Percentiles rank a stretch among this genome's conserved stretches.
Conservation (phyloP, 495 filamentous ascomycete species). For the Xylaria longipes region DNA sequence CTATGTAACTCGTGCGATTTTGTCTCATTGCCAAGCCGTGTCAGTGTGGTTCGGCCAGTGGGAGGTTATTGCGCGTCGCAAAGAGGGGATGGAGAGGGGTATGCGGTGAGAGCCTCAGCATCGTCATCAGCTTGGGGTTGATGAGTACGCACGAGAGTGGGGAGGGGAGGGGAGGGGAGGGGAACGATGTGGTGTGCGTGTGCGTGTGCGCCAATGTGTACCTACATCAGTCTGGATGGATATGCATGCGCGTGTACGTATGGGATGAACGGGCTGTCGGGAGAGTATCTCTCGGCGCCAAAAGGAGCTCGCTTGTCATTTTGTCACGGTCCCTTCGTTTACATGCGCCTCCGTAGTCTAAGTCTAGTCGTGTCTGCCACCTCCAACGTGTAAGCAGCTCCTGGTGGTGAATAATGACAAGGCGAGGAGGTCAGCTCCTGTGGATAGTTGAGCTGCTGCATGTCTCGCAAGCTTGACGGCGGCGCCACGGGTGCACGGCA, state of each 20-base stretch:
- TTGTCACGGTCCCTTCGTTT: not conserved
- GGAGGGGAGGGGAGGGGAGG: not conserved
- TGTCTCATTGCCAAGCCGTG: not conserved
- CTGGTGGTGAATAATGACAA: not conserved
- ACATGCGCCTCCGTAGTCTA: not conserved
- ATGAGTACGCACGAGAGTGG: not conserved
- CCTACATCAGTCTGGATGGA: not conserved
- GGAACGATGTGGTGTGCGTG: not conserved
- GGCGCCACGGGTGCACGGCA: conserved; percentile 5
- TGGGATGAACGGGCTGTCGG: not conserved
- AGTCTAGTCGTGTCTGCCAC: not conserved
- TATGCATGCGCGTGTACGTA: not conserved
- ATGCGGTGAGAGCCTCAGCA: not conserved
- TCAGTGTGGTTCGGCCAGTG: not conserved
- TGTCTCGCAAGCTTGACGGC: conserved; percentile 1
- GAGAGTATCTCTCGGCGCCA: not conserved
- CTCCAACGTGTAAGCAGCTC: not conserved
- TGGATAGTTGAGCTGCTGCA: not conserved
- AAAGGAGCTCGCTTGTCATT: not conserved
- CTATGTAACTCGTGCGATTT: not conserved
- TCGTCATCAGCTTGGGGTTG: not conserved
- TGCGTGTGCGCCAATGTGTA: not conserved
- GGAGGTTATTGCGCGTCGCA: not conserved
- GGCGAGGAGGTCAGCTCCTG: not conserved
- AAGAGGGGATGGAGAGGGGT: not conserved